Evolutionary conservation across 352 stramenopile genomes (phyloP).

Genomic region (Pythium scleroteichum): DNA sequence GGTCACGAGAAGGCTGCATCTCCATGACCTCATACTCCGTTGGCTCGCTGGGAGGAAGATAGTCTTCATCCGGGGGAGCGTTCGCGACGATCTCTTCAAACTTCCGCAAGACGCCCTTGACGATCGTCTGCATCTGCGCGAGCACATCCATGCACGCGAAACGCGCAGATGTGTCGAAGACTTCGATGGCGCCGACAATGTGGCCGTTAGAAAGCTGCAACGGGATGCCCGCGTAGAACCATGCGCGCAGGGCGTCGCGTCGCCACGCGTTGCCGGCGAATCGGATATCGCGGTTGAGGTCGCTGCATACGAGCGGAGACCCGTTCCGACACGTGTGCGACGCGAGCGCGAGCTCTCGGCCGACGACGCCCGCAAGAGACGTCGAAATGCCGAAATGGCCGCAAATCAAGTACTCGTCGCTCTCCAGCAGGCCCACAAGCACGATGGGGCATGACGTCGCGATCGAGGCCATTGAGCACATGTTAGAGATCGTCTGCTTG

Average conservation of each 20-base stretch:
- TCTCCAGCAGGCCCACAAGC: constrained; percentile 62
- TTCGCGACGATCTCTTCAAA: constrained; percentile 69
- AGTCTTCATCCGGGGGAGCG: constrained; percentile 29
- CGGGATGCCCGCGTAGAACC: constrained; percentile 84
- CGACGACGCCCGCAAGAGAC: constrained; percentile 32
- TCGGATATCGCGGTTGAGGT: constrained; percentile 61
- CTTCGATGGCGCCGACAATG: constrained; percentile 69
- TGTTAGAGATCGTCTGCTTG: constrained; percentile 55
- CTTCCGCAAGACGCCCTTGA: constrained; percentile 71
- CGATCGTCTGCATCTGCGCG: constrained; percentile 67
- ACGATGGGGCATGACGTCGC: constrained; percentile 67
- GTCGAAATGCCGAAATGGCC: constrained; percentile 46
- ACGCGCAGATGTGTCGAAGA: constrained; percentile 56
- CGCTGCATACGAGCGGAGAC: constrained; percentile 61
- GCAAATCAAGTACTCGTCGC: constrained; percentile 55
- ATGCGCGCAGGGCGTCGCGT: constrained; percentile 41
- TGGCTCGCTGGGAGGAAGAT: constrained; percentile 16
- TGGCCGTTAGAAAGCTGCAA: constrained; percentile 68
- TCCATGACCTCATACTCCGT: constrained; percentile 27
- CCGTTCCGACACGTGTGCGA: constrained; percentile 70
- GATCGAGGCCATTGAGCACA: constrained; percentile 80
- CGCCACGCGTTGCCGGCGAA: constrained; percentile 68
- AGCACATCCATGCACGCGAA: constrained; percentile 66
- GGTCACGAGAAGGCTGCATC: constrained; percentile 28
- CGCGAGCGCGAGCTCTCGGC: constrained; percentile 52